Evolutionary conservation across 2,329 filamentous ascomycete genomes (phyloP), one percentile per base, ranked within the genome.

Genomic region (Sarocladium strictum): DNA sequence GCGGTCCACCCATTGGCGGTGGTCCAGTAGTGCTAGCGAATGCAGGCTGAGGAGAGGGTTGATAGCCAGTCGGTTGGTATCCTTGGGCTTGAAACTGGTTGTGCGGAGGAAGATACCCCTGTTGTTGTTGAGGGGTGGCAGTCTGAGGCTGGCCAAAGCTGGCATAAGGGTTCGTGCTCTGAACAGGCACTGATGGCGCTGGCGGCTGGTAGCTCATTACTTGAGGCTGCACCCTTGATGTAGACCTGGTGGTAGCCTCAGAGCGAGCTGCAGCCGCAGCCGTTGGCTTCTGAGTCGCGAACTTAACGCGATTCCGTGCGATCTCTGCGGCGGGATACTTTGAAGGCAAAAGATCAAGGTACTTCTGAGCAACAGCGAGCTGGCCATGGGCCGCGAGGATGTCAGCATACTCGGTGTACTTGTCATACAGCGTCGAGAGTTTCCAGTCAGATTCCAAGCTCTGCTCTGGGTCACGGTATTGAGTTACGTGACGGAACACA

Each of bases 401-500:
- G 67, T 99, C 93, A 14, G 94, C 93, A 68, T 97, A 99, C 72
- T 99, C 94, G 26, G 89, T 86, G 67, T 99, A 99, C 72, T 96
- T 96, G 68, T 91, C 86, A 70, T 99, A 99, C 53, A 99, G 76
- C 2, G 86, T 79, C 35, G 85, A 81, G 57, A 99, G 83, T 73
- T 96, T 97, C 93, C 93, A 99, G 62, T 86, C 89, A 1, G 85
- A 85, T 10, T 81, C 77, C 61, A 89, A 81, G 47, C 74, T 73
- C 59, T 83, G 82, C 65, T 97, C 91, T 9, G 74, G 71, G 67
- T 99, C 94, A 63, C 88, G 76, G 75, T 97, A 99, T 65, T 93
- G 91, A 58, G 91, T 92, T 41, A 97, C 92, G 61, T 94, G 83
- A 54, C 94, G 87, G 84, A 99, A 99, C 54, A 99, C 83, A 0